Evolutionary conservation across 345 rosid species (phyloP).

Genomic region (Punica granatum): DNA sequence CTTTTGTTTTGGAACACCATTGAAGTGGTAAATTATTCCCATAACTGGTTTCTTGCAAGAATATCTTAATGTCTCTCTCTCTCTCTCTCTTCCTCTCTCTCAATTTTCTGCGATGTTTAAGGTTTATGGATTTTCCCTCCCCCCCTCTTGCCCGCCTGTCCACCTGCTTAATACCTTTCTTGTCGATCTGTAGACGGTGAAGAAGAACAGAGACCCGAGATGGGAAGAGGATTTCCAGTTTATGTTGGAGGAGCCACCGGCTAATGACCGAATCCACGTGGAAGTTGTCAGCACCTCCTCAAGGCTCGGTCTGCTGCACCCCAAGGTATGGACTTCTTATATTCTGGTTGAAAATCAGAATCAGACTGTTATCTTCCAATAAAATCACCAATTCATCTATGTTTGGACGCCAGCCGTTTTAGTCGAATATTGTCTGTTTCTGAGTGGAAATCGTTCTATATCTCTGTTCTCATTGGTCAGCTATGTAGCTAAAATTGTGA

Average conservation of each 20-base stretch:
- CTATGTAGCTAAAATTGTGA: too few species aligned
- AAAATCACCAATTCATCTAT: too few species aligned
- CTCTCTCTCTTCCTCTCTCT: neutral
- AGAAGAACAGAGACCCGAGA: constrained; percentile 87
- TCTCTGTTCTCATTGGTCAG: too few species aligned
- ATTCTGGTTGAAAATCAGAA: too few species aligned
- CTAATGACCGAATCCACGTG: constrained; percentile 59
- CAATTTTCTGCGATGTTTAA: neutral
- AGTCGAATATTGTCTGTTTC: too few species aligned
- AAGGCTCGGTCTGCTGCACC: constrained; percentile 69
- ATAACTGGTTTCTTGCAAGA: neutral
- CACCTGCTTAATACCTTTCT: neutral
- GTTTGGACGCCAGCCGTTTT: too few species aligned
- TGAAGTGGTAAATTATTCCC: neutral
- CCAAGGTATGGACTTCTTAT: constrained; percentile 47
- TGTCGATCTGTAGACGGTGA: constrained; percentile 40
- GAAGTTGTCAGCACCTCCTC: constrained; percentile 79
- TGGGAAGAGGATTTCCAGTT: constrained; percentile 93
- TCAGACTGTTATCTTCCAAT: too few species aligned
- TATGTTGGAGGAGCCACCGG: constrained; percentile 73
- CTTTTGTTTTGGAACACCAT: too few species aligned
- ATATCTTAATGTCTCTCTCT: neutral
- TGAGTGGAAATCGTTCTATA: too few species aligned
- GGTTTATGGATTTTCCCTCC: neutral
- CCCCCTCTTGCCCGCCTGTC: too few species aligned